phyloP scores from a whole-genome alignment of 352 stramenopile genomes.

The Phytophthora constricta region DNA sequence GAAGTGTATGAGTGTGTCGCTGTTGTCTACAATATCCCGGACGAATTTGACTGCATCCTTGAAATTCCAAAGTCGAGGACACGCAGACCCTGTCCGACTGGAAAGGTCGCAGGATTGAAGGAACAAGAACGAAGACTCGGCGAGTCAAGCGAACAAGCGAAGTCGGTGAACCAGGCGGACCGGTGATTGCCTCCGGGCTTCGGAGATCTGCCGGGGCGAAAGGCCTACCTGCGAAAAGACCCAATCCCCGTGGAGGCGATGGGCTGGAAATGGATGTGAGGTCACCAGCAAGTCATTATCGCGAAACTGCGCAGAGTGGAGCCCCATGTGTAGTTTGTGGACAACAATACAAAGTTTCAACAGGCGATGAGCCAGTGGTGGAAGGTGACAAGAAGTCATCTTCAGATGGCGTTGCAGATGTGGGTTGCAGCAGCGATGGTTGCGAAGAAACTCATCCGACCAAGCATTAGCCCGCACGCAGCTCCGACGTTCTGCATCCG shows the following conservation, averaged over 20 bases:
- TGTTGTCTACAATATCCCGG: not conserved
- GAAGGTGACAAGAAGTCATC: not conserved
- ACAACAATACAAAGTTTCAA: not conserved
- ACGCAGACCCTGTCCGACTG: conserved; percentile 10
- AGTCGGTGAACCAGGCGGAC: conserved; percentile 1
- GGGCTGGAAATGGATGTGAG: conserved; percentile 2
- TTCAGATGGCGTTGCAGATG: not conserved
- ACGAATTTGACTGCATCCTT: not conserved
- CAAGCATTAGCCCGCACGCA: conserved; percentile 17
- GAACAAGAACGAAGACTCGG: conserved; percentile 3
- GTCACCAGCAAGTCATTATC: not conserved
- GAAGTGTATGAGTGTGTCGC: conserved; percentile 7
- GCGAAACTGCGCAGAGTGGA: not conserved
- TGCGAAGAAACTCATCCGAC: conserved; percentile 8
- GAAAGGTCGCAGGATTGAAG: conserved; percentile 8
- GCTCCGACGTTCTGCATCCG: conserved; percentile 28
- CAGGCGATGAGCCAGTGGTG: not conserved
- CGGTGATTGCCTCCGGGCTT: conserved; percentile 19
- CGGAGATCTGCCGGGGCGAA: conserved; percentile 6
- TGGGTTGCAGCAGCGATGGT: not conserved
- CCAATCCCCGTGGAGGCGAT: not conserved
- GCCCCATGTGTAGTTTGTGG: conserved; percentile 2
- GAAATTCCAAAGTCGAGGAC: conserved; percentile 6
- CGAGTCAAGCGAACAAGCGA: not conserved
- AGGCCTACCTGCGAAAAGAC: not conserved